phyloP scores from a whole-genome alignment of 2,329 filamentous ascomycete genomes.

The Alternaria sp. region DNA sequence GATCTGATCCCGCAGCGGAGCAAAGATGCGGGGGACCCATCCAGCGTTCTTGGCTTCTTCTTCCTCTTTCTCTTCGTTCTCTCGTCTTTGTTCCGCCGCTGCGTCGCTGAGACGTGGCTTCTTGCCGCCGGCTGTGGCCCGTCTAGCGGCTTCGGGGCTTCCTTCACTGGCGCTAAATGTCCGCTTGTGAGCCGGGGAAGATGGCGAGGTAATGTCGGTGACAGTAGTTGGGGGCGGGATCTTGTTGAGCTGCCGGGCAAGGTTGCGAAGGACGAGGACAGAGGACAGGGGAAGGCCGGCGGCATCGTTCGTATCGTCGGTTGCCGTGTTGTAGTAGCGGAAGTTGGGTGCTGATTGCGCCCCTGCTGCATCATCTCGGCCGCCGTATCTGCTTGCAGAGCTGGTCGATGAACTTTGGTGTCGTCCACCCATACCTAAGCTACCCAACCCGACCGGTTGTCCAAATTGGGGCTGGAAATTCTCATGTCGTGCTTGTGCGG shows the following conservation, averaged over 20 bases:
- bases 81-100: constrained; percentile 35
- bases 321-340: constrained; percentile 54
- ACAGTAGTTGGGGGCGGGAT: constrained; percentile 37
- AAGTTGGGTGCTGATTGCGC: constrained; percentile 36
- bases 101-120: constrained; percentile 45
- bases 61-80: constrained; percentile 50
- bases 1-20: constrained; percentile 67
- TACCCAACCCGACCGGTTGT: constrained; percentile 37
- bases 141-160: constrained; percentile 31
- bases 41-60: constrained; percentile 60
- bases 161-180: constrained; percentile 38
- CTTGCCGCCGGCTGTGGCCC: constrained; percentile 51
- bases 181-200: constrained; percentile 38
- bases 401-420: constrained; percentile 19
- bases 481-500: constrained; percentile 35
- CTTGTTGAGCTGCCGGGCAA: constrained; percentile 61
- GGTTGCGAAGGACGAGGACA: constrained; percentile 77
- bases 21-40: constrained; percentile 73
- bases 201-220: constrained; percentile 31
- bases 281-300: constrained; percentile 81
- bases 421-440: constrained; percentile 35
- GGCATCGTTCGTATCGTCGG: constrained; percentile 63
- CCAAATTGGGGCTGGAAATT: constrained; percentile 41
- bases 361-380: constrained; percentile 22
- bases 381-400: constrained; percentile 31